Conservation (phyloP, 129 eudicot genomes). For the Apium graveolens region DNA sequence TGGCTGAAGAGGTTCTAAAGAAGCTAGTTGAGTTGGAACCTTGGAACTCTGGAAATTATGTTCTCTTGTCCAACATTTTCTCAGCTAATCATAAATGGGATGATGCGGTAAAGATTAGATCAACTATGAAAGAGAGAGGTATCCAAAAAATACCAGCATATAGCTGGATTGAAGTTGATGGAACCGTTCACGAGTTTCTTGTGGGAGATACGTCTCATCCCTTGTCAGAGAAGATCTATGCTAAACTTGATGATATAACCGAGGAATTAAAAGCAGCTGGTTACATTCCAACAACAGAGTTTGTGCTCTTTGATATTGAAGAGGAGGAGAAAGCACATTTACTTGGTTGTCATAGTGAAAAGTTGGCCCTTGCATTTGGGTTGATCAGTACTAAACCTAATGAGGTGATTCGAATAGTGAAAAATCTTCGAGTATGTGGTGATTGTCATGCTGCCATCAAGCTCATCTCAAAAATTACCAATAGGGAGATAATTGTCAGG, state of each 20-base stretch:
- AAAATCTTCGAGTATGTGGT: slow-evolving; percentile 74
- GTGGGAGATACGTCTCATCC: slow-evolving; percentile 87
- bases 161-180: slow-evolving; percentile 87
- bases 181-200: slow-evolving; percentile 66
- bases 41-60: slow-evolving; percentile 77
- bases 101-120: slow-evolving; percentile 58
- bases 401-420: slow-evolving; percentile 60
- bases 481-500: slow-evolving; percentile 66
- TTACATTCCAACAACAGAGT: slow-evolving; percentile 62
- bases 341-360: slow-evolving; percentile 72
- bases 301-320: slow-evolving; percentile 78
- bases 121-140: slow-evolving; percentile 36
- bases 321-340: slow-evolving; percentile 86
- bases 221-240: slow-evolving; percentile 50
- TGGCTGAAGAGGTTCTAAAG: slow-evolving; percentile 70
- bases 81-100: slow-evolving; percentile 71
- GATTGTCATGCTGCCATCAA: slow-evolving; percentile 71
- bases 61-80: slow-evolving; percentile 70
- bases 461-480: slow-evolving; percentile 53
- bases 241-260: slow-evolving; percentile 49
- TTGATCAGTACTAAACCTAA: slow-evolving; percentile 39
- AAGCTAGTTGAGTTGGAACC: slow-evolving; percentile 59
- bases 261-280: slow-evolving; percentile 48
- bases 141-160: slow-evolving; percentile 67
- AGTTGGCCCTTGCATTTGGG: slow-evolving; percentile 84